Evolutionary conservation across 2,329 filamentous ascomycete species (phyloP).

Genomic region (Cladosporium sp.): DNA sequence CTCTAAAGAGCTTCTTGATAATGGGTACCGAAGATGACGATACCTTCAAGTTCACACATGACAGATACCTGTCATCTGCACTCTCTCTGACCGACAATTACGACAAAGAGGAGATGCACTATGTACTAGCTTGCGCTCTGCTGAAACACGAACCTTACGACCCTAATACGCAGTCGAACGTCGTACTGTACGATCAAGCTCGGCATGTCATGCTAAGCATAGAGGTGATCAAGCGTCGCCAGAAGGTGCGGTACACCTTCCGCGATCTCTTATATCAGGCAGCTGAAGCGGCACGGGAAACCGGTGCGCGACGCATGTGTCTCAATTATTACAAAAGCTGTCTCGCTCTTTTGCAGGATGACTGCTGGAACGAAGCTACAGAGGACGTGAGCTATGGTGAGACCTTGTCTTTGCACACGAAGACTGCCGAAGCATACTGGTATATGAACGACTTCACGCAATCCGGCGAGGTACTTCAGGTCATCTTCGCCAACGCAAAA

Average conservation of each 20-base stretch:
- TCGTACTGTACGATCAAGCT: conserved; percentile 65
- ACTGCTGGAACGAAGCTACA: conserved; percentile 66
- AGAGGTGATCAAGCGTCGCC: conserved; percentile 67
- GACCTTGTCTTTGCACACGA: conserved; percentile 73
- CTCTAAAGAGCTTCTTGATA: conserved; percentile 75
- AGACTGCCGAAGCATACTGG: conserved; percentile 77
- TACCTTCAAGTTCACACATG: conserved; percentile 79
- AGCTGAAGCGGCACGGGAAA: conserved; percentile 73
- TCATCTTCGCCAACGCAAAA: conserved; percentile 66
- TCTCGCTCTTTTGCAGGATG: conserved; percentile 70
- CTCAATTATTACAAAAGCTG: conserved; percentile 77
- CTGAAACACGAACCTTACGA: conserved; percentile 65
- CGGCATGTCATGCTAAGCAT: conserved; percentile 77
- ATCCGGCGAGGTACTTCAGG: conserved; percentile 64
- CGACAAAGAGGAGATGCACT: conserved; percentile 78
- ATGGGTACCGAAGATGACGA: conserved; percentile 80
- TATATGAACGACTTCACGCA: conserved; percentile 69
- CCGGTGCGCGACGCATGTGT: conserved; percentile 75
- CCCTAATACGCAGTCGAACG: conserved; percentile 46
- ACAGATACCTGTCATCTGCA: conserved; percentile 79
- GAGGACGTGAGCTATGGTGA: conserved; percentile 81
- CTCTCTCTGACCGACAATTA: conserved; percentile 63
- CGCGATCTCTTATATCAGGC: conserved; percentile 74
- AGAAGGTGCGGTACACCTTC: conserved; percentile 48
- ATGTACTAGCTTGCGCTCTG: conserved; percentile 76